phyloP scores from a whole-genome alignment of 192 early-diverging fungal species.

The Entophlyctis luteolus region DNA sequence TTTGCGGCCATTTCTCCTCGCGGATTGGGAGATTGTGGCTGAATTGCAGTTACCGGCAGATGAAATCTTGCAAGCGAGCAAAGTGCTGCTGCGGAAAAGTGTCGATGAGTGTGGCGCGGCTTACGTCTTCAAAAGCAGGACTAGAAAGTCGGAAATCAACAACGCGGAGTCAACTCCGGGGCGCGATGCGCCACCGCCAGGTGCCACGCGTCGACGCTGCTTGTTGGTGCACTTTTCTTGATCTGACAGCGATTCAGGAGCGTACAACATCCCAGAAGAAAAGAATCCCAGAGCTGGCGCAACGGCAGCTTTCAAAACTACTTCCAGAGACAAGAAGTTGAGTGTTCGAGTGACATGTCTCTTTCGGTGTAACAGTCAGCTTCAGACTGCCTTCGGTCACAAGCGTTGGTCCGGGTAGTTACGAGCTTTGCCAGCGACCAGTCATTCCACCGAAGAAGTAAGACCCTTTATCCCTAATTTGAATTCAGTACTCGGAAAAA shows the following conservation, averaged over 20 bases:
- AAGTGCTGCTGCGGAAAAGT: constrained; percentile 5
- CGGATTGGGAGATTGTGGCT: no score
- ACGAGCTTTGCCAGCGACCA: not conserved
- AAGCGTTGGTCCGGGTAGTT: constrained; percentile 34
- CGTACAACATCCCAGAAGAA: constrained; percentile 29
- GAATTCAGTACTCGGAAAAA: not conserved
- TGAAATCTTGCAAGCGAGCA: constrained; percentile 17
- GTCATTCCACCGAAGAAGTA: constrained; percentile 12
- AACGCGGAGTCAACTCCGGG: constrained; percentile 31
- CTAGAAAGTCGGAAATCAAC: constrained; percentile 33
- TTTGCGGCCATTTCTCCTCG: no score
- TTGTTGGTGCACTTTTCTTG: not conserved
- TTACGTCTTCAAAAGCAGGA: constrained; percentile 41
- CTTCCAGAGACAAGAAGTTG: constrained; percentile 8
- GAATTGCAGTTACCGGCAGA: constrained; percentile 25
- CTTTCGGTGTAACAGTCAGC: no score
- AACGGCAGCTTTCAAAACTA: constrained; percentile 37
- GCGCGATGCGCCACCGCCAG: constrained; percentile 41
- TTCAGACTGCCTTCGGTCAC: no score
- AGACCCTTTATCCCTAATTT: constrained; percentile 1
- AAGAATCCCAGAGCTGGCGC: constrained; percentile 36
- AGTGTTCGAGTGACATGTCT: no score
- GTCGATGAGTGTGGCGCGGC: constrained; percentile 23
- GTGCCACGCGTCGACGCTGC: constrained; percentile 3
- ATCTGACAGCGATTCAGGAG: constrained; percentile 26